Percentiles rank a stretch among this genome's conserved stretches.
Conservation (phyloP, 1,139 yeast genomes). For the Casaregolazyma suthepensis region DNA sequence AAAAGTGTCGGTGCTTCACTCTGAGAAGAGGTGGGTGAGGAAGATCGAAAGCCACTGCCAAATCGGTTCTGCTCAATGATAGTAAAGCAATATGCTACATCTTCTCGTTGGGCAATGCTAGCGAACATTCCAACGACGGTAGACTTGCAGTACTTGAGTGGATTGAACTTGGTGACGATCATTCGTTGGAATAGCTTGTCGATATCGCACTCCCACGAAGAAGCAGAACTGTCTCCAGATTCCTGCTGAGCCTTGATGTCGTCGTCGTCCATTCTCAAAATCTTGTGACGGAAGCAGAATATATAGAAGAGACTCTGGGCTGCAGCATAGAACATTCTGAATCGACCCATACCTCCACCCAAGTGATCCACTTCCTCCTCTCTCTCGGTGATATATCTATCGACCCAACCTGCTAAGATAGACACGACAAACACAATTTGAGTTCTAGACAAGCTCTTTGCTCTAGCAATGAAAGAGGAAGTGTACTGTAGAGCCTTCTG, state of each 20-base stretch:
- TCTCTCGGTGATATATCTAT: conserved; percentile 71
- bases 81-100: conserved; percentile 88
- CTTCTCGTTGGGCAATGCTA: conserved; percentile 80
- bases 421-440: conserved; percentile 76
- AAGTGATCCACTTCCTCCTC: conserved; percentile 68
- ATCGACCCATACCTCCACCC: conserved; percentile 43
- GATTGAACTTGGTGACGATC: conserved; percentile 84
- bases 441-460: conserved; percentile 59
- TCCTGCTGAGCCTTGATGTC: conserved; percentile 23
- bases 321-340: conserved; percentile 85
- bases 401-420: conserved; percentile 76
- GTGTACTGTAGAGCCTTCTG: conserved; percentile 88
- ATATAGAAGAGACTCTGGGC: conserved; percentile 88
- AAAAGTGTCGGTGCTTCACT: conserved; percentile 21
- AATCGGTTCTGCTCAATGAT: conserved; percentile 87
- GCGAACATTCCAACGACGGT: conserved; percentile 94
- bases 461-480: conserved; percentile 87
- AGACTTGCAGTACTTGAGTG: conserved; percentile 87
- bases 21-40: conserved; percentile 12
- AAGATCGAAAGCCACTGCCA: conserved; percentile 38
- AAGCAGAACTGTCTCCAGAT: conserved; percentile 9
- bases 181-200: conserved; percentile 85
- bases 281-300: conserved; percentile 77
- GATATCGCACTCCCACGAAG: conserved; percentile 71
- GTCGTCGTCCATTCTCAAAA: conserved; percentile 41